Base-by-base conservation (phyloP, 495 filamentous ascomycete species). In the Daldinia grandis region DNA sequence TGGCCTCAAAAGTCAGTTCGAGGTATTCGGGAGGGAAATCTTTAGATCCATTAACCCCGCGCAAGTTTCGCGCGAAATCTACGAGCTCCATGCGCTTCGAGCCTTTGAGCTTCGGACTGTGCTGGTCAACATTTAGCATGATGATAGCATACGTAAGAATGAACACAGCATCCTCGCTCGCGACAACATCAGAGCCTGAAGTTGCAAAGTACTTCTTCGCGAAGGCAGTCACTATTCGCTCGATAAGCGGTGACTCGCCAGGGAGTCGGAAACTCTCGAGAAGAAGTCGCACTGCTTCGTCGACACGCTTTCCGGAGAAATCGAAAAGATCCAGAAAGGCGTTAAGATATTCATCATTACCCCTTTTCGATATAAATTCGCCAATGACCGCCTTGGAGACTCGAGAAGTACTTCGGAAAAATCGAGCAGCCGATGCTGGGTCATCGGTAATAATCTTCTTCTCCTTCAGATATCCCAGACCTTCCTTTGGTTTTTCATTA, bases 121-220 rank as follows among this genome's bases (percentile, higher is more conserved):
- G 95, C 68, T 94, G 91, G 69, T 98, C 95, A 4, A 95, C 95
- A 72, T 97, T 97, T 64, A 97, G 82, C 89, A 97, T 92, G 78
- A 99, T 97, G 72, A 98, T 97, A 17, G 93, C 95, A 77, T 98
- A 99, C 0, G 92, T 95, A 49, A 99, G 84, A 38, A 98, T 85
- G 74, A 90, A 98, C 25, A 95, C 86, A n/a, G 93, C 89, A 78
- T 98, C 96, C 67, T 93, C 91, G 75, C 95, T 89, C 3, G 89
- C 91, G 65, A 99, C 87, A n/a, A 87, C 89, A 59, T 92, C 86
- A 0, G 92, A 92, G 12, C 87, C 84, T 2, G 83, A 86, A 68
- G 87, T 88, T n/a, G 87, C 81, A 77, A 89, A 93, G 77, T 97
- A 99, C 73, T 93, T 92, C 67, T 93, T 91, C 27, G 91, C 85